These are phyloP conservation scores for Alternaria burnsii DNA, from an alignment of 2,329 filamentous ascomycete species.

Conservation along the genomic window DNA sequence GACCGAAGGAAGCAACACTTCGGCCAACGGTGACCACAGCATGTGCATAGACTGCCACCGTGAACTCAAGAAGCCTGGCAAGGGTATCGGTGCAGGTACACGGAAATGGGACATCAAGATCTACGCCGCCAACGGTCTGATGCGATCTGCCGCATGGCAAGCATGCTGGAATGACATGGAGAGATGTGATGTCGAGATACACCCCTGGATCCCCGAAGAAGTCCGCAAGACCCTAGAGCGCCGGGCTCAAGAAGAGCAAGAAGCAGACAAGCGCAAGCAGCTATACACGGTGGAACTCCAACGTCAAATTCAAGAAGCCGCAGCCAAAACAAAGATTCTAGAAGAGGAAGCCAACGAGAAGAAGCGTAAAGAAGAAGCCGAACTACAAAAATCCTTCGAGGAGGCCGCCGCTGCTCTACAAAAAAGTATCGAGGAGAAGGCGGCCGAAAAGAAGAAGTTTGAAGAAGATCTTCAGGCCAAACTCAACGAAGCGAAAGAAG, in stretches of 20 bases:
- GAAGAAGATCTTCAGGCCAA: constrained; percentile 39
- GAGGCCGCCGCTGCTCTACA: constrained; percentile 37
- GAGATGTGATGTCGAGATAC: constrained; percentile 92
- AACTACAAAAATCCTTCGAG: constrained; percentile 38
- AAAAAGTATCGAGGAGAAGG: constrained; percentile 39
- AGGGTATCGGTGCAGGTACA: constrained; percentile 49
- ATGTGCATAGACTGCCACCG: constrained; percentile 61
- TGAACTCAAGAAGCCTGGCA: constrained; percentile 47
- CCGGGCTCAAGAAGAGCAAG: constrained; percentile 55
- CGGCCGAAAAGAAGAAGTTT: constrained; percentile 37
- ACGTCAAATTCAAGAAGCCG: constrained; percentile 45
- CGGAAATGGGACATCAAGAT: constrained; percentile 82
- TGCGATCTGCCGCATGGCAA: constrained; percentile 89
- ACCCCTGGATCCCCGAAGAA: constrained; percentile 71
- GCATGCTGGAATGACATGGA: constrained; percentile 99
- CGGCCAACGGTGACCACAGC: constrained; percentile 42
- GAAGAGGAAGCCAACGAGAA: constrained; percentile 39
- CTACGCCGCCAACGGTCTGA: constrained; percentile 93
- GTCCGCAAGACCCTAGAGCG: constrained; percentile 68
- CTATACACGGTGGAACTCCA: constrained; percentile 44
- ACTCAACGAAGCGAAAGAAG: constrained; percentile 45
- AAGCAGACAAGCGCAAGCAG: constrained; percentile 39
- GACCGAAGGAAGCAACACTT: constrained; percentile 39
- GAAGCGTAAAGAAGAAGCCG: constrained; percentile 36
- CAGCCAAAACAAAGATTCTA: constrained; percentile 35